Evolutionary conservation across 768 basidiomycete genomes (phyloP).

Genomic region (Kwoniella europaea): DNA sequence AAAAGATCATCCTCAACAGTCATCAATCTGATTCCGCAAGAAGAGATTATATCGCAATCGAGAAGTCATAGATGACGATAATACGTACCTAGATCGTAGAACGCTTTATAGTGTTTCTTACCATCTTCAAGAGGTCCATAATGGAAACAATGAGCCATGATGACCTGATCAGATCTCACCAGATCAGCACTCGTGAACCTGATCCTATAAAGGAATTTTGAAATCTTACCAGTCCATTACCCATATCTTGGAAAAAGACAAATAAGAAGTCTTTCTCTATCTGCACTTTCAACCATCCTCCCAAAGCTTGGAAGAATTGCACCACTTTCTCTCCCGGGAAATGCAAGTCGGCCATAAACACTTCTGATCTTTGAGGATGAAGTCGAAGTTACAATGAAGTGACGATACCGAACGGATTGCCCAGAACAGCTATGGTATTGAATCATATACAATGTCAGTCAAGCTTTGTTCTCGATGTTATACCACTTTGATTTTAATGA

Average conservation of each 20-base stretch:
- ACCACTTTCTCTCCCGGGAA: not conserved
- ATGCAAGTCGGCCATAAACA: not conserved
- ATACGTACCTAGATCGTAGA: constrained; percentile 6
- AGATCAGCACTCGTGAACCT: no score
- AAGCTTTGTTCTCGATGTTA: not conserved
- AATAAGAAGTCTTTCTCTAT: not conserved
- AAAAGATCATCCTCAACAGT: not conserved
- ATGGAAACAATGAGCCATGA: not conserved
- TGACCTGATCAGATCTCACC: not conserved
- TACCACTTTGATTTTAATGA: no score
- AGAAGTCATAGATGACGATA: not conserved
- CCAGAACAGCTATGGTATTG: constrained; percentile 39
- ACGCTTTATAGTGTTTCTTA: constrained; percentile 3
- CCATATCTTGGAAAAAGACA: not conserved
- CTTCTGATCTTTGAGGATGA: constrained; percentile 8
- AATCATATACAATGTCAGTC: not conserved
- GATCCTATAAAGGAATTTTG: no score
- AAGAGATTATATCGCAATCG: no score
- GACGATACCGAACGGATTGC: constrained; percentile 60
- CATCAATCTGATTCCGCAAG: no score
- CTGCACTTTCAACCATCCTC: not conserved
- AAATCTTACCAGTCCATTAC: not conserved
- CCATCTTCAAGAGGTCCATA: not conserved
- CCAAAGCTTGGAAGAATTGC: not conserved
- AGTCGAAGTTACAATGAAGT: constrained; percentile 59